A percentile compares a stretch with the other conserved stretches of the same genome.
Conservation (phyloP, 1,139 yeast species). For the Trichomonascaceae sp. region DNA sequence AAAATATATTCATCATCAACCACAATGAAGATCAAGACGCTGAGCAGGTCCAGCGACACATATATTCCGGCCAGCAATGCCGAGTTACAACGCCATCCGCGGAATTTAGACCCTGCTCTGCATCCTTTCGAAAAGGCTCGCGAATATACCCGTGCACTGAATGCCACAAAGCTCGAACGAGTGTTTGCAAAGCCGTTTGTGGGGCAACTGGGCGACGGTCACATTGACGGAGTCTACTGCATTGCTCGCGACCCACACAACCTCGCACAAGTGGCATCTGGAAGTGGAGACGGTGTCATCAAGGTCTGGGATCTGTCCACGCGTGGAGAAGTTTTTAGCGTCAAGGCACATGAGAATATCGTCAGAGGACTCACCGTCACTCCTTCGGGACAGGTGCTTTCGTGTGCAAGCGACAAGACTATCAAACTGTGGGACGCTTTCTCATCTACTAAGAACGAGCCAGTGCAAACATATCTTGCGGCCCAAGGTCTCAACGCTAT, state of each 20-base stretch:
- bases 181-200: conserved; percentile 97
- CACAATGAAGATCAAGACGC: conserved; percentile 67
- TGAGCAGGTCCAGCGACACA: conserved; percentile 78
- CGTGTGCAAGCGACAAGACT: conserved; percentile 87
- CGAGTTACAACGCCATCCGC: conserved; percentile 74
- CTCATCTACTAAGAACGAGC: conserved; percentile 21
- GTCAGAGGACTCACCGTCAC: conserved; percentile 80
- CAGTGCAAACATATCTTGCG: conserved; percentile 61
- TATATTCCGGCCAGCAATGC: conserved; percentile 87
- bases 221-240: conserved; percentile 87
- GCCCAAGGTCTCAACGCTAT: conserved; percentile 75
- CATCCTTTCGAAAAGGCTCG: conserved; percentile 97
- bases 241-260: conserved; percentile 67
- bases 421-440: conserved; percentile 64
- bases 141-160: conserved; percentile 87
- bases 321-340: conserved; percentile 60
- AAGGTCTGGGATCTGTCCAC: conserved; percentile 84
- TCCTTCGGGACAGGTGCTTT: conserved; percentile 50
- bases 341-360: conserved; percentile 84
- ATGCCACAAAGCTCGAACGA: conserved; percentile 88
- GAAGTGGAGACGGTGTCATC: conserved; percentile 89
- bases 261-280: conserved; percentile 71
- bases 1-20: too few relatives aligned
- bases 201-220: conserved; percentile 92
- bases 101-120: conserved; percentile 85